These are phyloP conservation scores for Citrus reticulata DNA, from an alignment of 345 rosid species.

Conservation along the genomic window DNA sequence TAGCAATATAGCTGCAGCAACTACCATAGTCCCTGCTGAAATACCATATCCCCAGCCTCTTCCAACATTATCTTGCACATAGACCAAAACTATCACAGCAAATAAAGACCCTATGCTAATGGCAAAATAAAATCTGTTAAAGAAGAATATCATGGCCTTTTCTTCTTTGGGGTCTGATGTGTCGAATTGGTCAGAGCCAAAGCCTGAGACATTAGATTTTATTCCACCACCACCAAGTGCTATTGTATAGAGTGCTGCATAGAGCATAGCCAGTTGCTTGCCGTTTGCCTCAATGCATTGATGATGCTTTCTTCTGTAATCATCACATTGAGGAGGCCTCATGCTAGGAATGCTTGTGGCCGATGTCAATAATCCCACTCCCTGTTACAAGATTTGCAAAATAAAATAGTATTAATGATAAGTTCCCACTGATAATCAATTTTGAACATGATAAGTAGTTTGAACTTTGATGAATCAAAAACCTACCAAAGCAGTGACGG, in stretches of 20 bases:
- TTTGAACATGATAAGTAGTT: neutral
- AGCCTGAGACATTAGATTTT: slow-evolving; percentile 88
- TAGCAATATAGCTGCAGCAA: slow-evolving; percentile 56
- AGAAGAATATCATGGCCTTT: slow-evolving; percentile 75
- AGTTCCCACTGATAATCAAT: neutral
- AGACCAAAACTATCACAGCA: slow-evolving; percentile 68
- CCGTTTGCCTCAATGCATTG: slow-evolving; percentile 72
- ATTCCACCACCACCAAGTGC: slow-evolving; percentile 92
- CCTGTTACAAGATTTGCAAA: slow-evolving; percentile 31
- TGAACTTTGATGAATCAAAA: neutral
- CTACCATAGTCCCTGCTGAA: slow-evolving; percentile 74
- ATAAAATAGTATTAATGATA: neutral
- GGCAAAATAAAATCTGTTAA: slow-evolving; percentile 64
- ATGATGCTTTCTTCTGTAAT: slow-evolving; percentile 48
- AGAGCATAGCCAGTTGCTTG: slow-evolving; percentile 61
- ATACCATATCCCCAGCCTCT: slow-evolving; percentile 96
- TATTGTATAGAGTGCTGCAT: slow-evolving; percentile 71
- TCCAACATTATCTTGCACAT: slow-evolving; percentile 84
- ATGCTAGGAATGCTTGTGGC: slow-evolving; percentile 70
- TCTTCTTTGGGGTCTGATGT: slow-evolving; percentile 68
- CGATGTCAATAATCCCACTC: slow-evolving; percentile 55
- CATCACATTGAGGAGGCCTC: slow-evolving; percentile 76
- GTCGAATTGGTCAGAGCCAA: slow-evolving; percentile 92
- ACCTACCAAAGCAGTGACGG: slow-evolving; percentile 65
- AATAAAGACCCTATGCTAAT: slow-evolving; percentile 83